phyloP scores from a whole-genome alignment of 208 protist genomes.

The Novymonas esmeraldas region DNA sequence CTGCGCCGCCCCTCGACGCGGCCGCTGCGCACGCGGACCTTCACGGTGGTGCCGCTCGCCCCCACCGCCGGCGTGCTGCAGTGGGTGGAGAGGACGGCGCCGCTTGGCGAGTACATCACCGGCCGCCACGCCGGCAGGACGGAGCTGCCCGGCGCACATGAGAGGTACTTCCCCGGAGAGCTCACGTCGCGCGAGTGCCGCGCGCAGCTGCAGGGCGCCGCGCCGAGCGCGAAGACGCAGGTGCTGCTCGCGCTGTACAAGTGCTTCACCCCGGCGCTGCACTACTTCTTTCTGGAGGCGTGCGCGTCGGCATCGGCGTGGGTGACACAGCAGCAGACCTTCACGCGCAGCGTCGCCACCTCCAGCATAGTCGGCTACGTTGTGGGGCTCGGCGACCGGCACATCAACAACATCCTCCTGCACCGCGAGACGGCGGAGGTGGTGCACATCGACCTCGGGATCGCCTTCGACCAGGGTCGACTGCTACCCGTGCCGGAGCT shows the following conservation, averaged over 20 bases:
- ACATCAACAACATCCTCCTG: slow-evolving; percentile 96
- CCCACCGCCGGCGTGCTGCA: slow-evolving; percentile 91
- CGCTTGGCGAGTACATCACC: slow-evolving; percentile 89
- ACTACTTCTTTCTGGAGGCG: slow-evolving; percentile 96
- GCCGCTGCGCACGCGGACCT: slow-evolving; percentile 85
- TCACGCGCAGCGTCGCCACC: slow-evolving; percentile 91
- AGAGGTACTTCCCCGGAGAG: slow-evolving; percentile 87
- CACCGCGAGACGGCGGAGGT: slow-evolving; percentile 90
- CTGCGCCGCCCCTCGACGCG: slow-evolving; percentile 7
- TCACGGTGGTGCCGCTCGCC: slow-evolving; percentile 94
- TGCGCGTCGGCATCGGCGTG: slow-evolving; percentile 77
- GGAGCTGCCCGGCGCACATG: slow-evolving; percentile 65
- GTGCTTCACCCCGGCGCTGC: slow-evolving; percentile 92
- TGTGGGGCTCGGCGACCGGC: slow-evolving; percentile 97
- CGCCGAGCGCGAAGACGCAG: slow-evolving; percentile 20
- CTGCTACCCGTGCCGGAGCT: slow-evolving; percentile 92
- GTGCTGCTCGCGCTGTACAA: slow-evolving; percentile 69
- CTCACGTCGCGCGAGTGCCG: slow-evolving; percentile 61
- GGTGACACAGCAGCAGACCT: slow-evolving; percentile 80
- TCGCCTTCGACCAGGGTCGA: slow-evolving; percentile 93
- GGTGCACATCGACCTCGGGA: slow-evolving; percentile 97
- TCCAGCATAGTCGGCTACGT: slow-evolving; percentile 95
- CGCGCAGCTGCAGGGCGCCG: slow-evolving; percentile 37
- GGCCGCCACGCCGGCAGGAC: slow-evolving; percentile 35
- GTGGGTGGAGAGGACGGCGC: slow-evolving; percentile 92